Evolutionary conservation across 352 stramenopile genomes (phyloP).

Genomic region (Globisporangium ultimum): DNA sequence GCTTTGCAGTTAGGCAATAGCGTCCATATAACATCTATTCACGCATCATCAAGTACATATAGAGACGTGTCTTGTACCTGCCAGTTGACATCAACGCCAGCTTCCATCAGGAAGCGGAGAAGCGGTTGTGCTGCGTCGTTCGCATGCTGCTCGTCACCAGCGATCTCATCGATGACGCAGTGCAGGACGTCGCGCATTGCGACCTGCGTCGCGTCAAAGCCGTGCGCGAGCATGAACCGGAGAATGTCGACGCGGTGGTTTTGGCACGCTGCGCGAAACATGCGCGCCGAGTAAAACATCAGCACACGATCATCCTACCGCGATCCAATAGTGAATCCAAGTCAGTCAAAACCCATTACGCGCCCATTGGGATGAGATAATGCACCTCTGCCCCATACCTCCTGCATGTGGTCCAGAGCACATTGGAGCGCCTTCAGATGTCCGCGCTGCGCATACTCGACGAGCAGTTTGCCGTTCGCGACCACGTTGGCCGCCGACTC

Average conservation of each 20-base stretch:
- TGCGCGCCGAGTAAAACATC: constrained; percentile 60
- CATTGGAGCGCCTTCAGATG: constrained; percentile 48
- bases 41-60: background rate
- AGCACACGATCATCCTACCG: constrained; percentile 39
- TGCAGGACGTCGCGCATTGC: constrained; percentile 57
- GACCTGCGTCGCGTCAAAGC: constrained; percentile 59
- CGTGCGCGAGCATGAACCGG: constrained; percentile 57
- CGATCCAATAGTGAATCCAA: background rate
- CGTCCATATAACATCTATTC: too few relatives aligned
- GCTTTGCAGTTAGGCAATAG: constrained; percentile 1
- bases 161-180: constrained; percentile 35
- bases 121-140: constrained; percentile 54
- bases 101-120: constrained; percentile 56
- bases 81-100: constrained; percentile 69
- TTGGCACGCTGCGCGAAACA: constrained; percentile 61
- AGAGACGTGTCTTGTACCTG: constrained; percentile 26
- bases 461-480: constrained; percentile 60
- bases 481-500: constrained; percentile 55
- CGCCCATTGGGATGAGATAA: background rate
- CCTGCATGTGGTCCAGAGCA: constrained; percentile 40
- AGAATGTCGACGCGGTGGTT: constrained; percentile 49
- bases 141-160: constrained; percentile 14
- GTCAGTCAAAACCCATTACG: background rate
- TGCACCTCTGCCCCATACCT: constrained; percentile 19
- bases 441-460: constrained; percentile 42